Base-by-base conservation (phyloP, 140 eudicot species). In the Stevia rebaudiana region DNA sequence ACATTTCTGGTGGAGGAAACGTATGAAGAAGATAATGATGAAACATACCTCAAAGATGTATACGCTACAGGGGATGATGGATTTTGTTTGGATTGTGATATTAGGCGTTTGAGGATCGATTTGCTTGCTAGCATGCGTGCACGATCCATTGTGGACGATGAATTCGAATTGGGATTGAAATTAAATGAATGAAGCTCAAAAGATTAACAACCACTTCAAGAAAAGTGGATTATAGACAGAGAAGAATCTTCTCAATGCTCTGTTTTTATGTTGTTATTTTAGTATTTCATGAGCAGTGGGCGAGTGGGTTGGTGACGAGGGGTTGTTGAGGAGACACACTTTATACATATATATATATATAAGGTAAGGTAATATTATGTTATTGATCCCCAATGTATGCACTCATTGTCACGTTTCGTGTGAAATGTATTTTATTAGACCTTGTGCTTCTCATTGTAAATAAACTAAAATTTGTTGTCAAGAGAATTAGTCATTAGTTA, bases 101-200 rank as follows among this genome's bases (percentile, higher is more conserved):
- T 70, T 42, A 91, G 49, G 30, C 87, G 88, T 15, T 70, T 79
- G 63, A 91, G 73, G 11, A 85, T 70, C 0, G 89, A 83, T 52
- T 82, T 75, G 83, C 70, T 81, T 6, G 95, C 96, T 10, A 91
- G 55, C 52, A 78, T 76, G 13, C 98, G 71, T 0, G 98, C 95
- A 36, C 95, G 98, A 65, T 91, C 95, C 98, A 91, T 91, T 75
- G 58, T 69, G 33, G 24, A 17, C 35, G 47, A 16, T 57, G 46
- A 16, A 8, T 31, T 36, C 11, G 42, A 9, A 43, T 37, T 37
- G 68, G 8, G 50, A 21, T 62, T 66, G 71, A 74, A n/a, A 56
- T 28, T 54, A 51, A 35, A 35, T 18, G 58, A 23, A 53, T 47
- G 21, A 46, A 71, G 59, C 37, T 62, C 42, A 67, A 62, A 50